A percentile compares a stretch with the other conserved stretches of the same genome.
phyloP scores from a whole-genome alignment of 768 basidiomycete species.

The Mycena crocata region DNA sequence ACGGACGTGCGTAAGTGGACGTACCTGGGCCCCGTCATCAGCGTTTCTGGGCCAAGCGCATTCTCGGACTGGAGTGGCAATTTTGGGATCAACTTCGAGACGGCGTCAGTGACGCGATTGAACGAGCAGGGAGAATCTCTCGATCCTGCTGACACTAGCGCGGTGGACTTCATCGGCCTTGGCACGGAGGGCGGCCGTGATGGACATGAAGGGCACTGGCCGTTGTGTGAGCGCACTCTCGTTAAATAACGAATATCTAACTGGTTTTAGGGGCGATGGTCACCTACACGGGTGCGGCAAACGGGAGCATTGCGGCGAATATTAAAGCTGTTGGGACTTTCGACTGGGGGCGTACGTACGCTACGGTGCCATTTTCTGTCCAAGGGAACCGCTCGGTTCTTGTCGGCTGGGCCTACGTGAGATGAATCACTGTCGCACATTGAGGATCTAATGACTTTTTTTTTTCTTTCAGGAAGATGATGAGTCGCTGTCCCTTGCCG shows the following conservation, averaged over 20 bases:
- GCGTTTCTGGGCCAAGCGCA: slow-evolving; percentile 1
- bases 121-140: slow-evolving; percentile 25
- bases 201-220: slow-evolving; percentile 29
- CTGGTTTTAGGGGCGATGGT: slow-evolving; percentile 26
- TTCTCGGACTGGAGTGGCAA: slow-evolving; percentile 32
- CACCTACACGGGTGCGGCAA: slow-evolving; percentile 5
- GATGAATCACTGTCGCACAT: background rate
- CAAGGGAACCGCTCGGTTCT: slow-evolving; percentile 26
- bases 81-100: slow-evolving; percentile 29
- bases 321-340: slow-evolving; percentile 21
- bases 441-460: too few species aligned
- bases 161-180: slow-evolving; percentile 26
- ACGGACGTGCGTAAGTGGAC: slow-evolving; percentile 26
- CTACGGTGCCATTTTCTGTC: slow-evolving; percentile 22
- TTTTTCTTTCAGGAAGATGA: slow-evolving; percentile 18
- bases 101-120: slow-evolving; percentile 23
- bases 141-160: slow-evolving; percentile 15
- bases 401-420: slow-evolving; percentile 27
- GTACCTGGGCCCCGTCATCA: slow-evolving; percentile 26
- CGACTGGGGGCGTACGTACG: slow-evolving; percentile 29
- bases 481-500: slow-evolving; percentile 20
- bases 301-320: slow-evolving; percentile 20
- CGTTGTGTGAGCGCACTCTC: slow-evolving; percentile 17
- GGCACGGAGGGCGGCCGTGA: slow-evolving; percentile 27
- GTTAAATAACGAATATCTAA: background rate